These are phyloP conservation scores for Penicillium cataractarum DNA, from an alignment of 495 filamentous ascomycete species.

Conservation along the genomic window DNA sequence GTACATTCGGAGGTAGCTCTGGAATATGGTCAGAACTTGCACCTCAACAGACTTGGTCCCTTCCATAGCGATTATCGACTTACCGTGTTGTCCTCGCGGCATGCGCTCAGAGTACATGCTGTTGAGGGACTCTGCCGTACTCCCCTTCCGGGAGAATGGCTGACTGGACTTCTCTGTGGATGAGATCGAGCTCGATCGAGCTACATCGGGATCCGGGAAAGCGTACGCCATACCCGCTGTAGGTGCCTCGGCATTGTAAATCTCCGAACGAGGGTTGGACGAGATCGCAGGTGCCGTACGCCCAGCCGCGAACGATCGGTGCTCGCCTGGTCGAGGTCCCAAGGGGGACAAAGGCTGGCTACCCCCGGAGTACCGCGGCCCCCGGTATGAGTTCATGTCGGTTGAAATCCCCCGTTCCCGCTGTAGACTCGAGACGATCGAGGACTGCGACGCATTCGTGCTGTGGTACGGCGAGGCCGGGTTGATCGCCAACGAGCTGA, in stretches of 20 bases:
- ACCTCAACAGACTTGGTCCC: not conserved
- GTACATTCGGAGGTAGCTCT: slow-evolving; percentile 57
- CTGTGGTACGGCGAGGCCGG: slow-evolving; percentile 70
- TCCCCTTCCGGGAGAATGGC: slow-evolving; percentile 67
- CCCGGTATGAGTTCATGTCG: slow-evolving; percentile 60
- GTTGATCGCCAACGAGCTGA: slow-evolving; percentile 69
- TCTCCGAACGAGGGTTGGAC: slow-evolving; percentile 73
- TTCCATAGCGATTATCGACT: not conserved
- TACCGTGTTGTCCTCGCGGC: slow-evolving; percentile 70
- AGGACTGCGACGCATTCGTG: slow-evolving; percentile 76
- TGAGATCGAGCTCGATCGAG: slow-evolving; percentile 54
- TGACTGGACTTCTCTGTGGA: slow-evolving; percentile 55
- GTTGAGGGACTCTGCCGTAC: slow-evolving; percentile 73
- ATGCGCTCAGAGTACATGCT: slow-evolving; percentile 75
- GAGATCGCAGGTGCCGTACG: slow-evolving; percentile 75
- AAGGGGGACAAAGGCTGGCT: slow-evolving; percentile 51
- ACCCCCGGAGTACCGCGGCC: slow-evolving; percentile 51
- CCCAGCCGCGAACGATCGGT: slow-evolving; percentile 57
- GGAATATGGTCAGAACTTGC: not conserved
- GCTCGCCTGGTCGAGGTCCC: slow-evolving; percentile 52
- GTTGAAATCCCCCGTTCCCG: slow-evolving; percentile 55
- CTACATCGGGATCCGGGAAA: slow-evolving; percentile 75
- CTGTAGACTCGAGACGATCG: slow-evolving; percentile 67
- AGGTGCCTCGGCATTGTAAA: slow-evolving; percentile 78
- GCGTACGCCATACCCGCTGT: slow-evolving; percentile 83